Percentiles rank a stretch among this genome's conserved stretches.
phyloP scores from a whole-genome alignment of 2,329 filamentous ascomycete genomes.

The Sporothrix curviconia region DNA sequence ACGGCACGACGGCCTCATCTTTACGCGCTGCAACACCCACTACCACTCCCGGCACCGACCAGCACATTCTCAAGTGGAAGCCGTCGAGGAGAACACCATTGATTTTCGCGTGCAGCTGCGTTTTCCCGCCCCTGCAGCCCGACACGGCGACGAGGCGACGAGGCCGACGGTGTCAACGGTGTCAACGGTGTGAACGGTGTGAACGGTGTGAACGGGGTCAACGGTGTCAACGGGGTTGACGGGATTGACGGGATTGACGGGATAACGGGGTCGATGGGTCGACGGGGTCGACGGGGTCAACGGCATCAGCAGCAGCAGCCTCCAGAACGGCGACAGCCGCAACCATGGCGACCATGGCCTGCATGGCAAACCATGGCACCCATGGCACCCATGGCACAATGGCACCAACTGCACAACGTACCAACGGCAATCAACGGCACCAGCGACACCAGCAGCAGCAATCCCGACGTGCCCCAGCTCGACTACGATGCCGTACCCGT shows the following conservation, averaged over 20 bases:
- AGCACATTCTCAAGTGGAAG: slow-evolving; percentile 96
- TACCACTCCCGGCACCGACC: slow-evolving; percentile 90
- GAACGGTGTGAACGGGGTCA: no score
- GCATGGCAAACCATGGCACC: no score
- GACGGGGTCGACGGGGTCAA: no score
- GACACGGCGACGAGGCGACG: slow-evolving; percentile 49
- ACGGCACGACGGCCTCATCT: slow-evolving; percentile 94
- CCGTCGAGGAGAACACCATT: slow-evolving; percentile 86
- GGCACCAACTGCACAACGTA: no score
- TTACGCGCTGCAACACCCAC: slow-evolving; percentile 82
- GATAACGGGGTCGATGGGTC: slow-evolving; percentile 61
- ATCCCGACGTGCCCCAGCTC: slow-evolving; percentile 47
- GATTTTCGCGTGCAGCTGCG: slow-evolving; percentile 77
- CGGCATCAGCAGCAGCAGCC: no score
- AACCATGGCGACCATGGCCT: neutral
- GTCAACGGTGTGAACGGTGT: no score
- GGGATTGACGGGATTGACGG: slow-evolving; percentile 55
- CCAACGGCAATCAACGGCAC: no score
- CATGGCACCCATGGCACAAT: no score
- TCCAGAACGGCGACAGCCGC: neutral
- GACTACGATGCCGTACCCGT: slow-evolving; percentile 77
- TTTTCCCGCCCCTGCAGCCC: slow-evolving; percentile 61
- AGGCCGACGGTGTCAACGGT: neutral
- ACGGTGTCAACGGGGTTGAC: no score
- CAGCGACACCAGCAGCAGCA: slow-evolving; percentile 25